Evolutionary conservation across 306 rosid genomes (phyloP).

Genomic region (Parietaria judaica): DNA sequence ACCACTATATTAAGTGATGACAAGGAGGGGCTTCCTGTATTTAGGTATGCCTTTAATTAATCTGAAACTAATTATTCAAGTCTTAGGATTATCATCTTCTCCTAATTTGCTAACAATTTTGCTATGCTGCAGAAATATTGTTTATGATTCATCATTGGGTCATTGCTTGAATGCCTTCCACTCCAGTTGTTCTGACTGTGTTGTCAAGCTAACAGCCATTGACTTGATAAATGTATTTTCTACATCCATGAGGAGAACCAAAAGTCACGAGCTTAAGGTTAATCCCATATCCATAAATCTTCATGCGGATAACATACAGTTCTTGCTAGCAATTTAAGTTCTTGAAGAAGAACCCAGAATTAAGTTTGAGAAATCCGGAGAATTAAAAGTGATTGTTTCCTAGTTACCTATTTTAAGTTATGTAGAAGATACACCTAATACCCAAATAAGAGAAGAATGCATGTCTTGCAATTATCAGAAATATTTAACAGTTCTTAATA

Average conservation of each 20-base stretch:
- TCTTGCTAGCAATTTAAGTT: no score
- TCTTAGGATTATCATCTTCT: not conserved
- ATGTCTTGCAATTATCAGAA: not conserved
- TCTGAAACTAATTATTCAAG: slow-evolving; percentile 4
- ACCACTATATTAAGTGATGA: slow-evolving; percentile 55
- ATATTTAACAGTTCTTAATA: slow-evolving; percentile 13
- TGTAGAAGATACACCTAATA: no score
- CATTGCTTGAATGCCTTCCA: slow-evolving; percentile 65
- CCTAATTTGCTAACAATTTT: slow-evolving; percentile 20
- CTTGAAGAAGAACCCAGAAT: no score
- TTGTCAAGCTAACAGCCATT: slow-evolving; percentile 73
- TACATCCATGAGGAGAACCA: slow-evolving; percentile 55
- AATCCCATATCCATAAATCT: slow-evolving; percentile 16
- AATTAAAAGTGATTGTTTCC: no score
- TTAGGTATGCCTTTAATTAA: slow-evolving; percentile 48
- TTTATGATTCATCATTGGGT: slow-evolving; percentile 74
- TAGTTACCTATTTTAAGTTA: no score
- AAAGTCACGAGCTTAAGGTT: slow-evolving; percentile 93
- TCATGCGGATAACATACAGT: slow-evolving; percentile 18
- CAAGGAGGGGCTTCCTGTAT: slow-evolving; percentile 78
- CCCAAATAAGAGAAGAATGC: no score
- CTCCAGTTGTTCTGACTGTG: slow-evolving; percentile 58
- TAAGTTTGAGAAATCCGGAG: no score
- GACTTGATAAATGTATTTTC: slow-evolving; percentile 55
- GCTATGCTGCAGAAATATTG: slow-evolving; percentile 49